These are phyloP conservation scores for Fusarium buxicola DNA, from an alignment of 2,329 filamentous ascomycete species.

Conservation along the genomic window DNA sequence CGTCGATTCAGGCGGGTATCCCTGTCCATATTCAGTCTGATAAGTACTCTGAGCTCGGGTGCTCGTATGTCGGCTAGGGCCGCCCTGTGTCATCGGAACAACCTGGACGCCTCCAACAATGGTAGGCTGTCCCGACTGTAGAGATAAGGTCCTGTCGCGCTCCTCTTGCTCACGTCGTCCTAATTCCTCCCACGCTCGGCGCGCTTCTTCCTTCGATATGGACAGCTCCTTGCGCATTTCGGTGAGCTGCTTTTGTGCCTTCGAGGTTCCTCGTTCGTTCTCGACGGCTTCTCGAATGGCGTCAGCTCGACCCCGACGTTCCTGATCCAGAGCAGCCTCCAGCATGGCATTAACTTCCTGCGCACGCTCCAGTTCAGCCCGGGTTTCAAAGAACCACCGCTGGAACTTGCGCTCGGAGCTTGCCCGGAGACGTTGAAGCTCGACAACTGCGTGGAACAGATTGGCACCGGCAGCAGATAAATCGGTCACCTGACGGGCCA, in stretches of 20 bases:
- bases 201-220: constrained; percentile 96
- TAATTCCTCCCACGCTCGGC: constrained; percentile 96
- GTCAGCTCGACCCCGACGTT: constrained; percentile 76
- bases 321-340: constrained; percentile 79
- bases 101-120: constrained; percentile 94
- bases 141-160: constrained; percentile 84
- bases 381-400: constrained; percentile 97
- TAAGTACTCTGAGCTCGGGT: constrained; percentile 53
- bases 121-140: constrained; percentile 88
- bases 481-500: constrained; percentile 94
- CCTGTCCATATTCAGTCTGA: constrained; percentile 46
- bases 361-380: constrained; percentile 85
- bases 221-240: constrained; percentile 94
- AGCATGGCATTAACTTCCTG: constrained; percentile 85
- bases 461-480: constrained; percentile 97
- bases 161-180: constrained; percentile 94
- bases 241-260: constrained; percentile 80
- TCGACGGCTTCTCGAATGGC: constrained; percentile 74
- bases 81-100: constrained; percentile 86
- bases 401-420: constrained; percentile 98
- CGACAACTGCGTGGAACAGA: constrained; percentile 96
- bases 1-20: constrained; percentile 53
- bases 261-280: constrained; percentile 77
- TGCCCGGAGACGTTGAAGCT: constrained; percentile 90
- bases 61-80: constrained; percentile 66